Percentiles rank a stretch among this genome's conserved stretches.
phyloP scores from a whole-genome alignment of 345 rosid species.

The Durio zibethinus region DNA sequence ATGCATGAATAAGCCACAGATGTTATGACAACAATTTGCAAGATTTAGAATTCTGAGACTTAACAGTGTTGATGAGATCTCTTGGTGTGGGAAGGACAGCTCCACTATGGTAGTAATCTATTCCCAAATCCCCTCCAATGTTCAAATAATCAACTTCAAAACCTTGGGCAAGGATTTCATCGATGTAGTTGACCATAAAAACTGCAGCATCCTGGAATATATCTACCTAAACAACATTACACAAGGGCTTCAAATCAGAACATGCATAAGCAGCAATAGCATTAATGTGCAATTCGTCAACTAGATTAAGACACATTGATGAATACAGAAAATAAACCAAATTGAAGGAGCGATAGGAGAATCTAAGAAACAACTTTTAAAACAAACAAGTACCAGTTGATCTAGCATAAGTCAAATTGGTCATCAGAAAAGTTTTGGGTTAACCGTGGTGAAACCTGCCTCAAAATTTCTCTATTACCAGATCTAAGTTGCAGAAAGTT shows the following conservation, averaged over 20 bases:
- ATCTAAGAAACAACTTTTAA: background rate
- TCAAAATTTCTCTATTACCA: background rate
- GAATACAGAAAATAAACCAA: background rate
- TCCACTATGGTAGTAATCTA: conserved; percentile 83
- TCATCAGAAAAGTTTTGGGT: background rate
- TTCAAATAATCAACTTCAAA: conserved; percentile 83
- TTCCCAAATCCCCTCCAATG: conserved; percentile 98
- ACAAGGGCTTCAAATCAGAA: background rate
- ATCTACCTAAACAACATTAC: conserved; percentile 63
- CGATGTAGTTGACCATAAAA: conserved; percentile 86
- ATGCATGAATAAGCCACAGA: conserved; percentile 9
- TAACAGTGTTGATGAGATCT: conserved; percentile 93
- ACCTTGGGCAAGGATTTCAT: conserved; percentile 82
- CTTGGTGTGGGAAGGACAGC: conserved; percentile 88
- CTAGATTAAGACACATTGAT: background rate
- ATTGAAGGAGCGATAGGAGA: background rate
- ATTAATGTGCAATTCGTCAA: background rate
- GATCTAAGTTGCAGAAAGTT: background rate
- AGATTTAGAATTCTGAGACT: conserved; percentile 27
- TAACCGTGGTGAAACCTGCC: background rate
- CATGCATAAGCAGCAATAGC: background rate
- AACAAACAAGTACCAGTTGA: background rate
- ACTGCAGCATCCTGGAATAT: conserved; percentile 92
- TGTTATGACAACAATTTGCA: background rate
- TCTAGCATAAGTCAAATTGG: background rate